Conservation (phyloP, 768 basidiomycete species). For the Crepidotus variabilis region DNA sequence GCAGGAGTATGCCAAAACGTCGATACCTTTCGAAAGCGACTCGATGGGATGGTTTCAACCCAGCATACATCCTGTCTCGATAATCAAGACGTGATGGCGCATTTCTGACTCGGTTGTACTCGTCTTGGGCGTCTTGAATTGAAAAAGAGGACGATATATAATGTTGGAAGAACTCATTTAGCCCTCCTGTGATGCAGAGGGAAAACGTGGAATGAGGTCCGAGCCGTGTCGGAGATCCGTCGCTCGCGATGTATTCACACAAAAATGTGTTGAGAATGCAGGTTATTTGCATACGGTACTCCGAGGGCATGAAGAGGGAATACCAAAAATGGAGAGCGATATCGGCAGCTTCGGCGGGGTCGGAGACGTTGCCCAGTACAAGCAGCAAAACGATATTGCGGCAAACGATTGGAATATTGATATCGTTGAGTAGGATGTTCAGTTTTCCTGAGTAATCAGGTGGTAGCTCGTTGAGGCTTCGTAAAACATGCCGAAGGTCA, state of each 20-base stretch:
- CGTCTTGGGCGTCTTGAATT: slow-evolving; percentile 21
- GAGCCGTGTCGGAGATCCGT: background rate
- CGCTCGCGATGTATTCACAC: background rate
- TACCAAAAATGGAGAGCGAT: slow-evolving; percentile 47
- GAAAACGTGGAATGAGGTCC: slow-evolving; percentile 10
- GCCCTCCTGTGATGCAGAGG: background rate
- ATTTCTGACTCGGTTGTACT: slow-evolving; percentile 28
- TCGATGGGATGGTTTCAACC: slow-evolving; percentile 39
- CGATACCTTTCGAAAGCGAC: slow-evolving; percentile 36
- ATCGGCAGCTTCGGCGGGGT: slow-evolving; percentile 33
- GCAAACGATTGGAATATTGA: slow-evolving; percentile 20
- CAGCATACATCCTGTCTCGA: slow-evolving; percentile 33
- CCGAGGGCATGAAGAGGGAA: slow-evolving; percentile 35
- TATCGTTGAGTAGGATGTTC: slow-evolving; percentile 40
- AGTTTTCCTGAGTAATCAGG: slow-evolving; percentile 34
- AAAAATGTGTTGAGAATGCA: slow-evolving; percentile 18
- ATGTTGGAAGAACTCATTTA: background rate
- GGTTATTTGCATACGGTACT: slow-evolving; percentile 20
- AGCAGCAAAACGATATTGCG: slow-evolving; percentile 41
- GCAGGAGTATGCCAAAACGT: slow-evolving; percentile 41
- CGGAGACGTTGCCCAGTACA: slow-evolving; percentile 32
- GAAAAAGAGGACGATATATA: slow-evolving; percentile 2
- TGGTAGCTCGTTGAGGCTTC: slow-evolving; percentile 40
- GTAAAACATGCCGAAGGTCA: slow-evolving; percentile 41
- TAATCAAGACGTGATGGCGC: slow-evolving; percentile 34